Evolutionary conservation across 129 eudicot species (phyloP), one percentile per base, ranked within the genome.

Genomic region (Artemisia annua): DNA sequence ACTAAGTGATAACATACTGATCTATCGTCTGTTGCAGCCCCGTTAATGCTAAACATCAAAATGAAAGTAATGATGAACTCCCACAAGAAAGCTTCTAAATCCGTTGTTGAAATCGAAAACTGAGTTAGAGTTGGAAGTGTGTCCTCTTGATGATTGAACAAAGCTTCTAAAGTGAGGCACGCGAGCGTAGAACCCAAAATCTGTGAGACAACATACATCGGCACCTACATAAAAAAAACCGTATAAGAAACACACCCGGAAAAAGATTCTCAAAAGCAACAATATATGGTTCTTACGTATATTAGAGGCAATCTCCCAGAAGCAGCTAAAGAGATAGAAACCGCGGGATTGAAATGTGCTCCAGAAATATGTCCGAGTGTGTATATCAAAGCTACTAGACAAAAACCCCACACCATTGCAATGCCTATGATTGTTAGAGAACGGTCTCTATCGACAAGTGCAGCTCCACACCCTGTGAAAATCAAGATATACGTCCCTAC

Each of bases 281-380:
- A 22, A 22, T 18, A 26, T 39, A 7, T 0, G 64, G 48, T 30
- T 72, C 80, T 78, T 66, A 88, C 88, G 7, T 83, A 80, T 14
- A 67, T 6, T 4, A 85, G 43, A 59, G 86, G 88, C 24, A 88
- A 63, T 79, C 63, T 81, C 17, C 79, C 49, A 3, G 80, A 73
- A 32, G 64, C 65, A 43, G 85, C 86, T 43, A 88, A 82, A 67
- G 88, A 81, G 24, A 88, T 76, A 65, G 95, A 74, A 82, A 85
- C 90, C 2, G 90, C 88, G 61, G 95, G 95, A 63, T 88, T 88
- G 68, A 88, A 83, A 73, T 83, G 90, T 3, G 90, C 90, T 20
- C 90, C 90, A 17, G 90, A 88, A 39, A 88, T 16, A 68, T 88
- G 90, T 10, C 88, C 90, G 66, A 88, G 73, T 14, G 90, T 74